A percentile compares a stretch with the other conserved stretches of the same genome.
Evolutionary conservation across 2,329 filamentous ascomycete species (phyloP).

Genomic region (Monosporascus sp.): DNA sequence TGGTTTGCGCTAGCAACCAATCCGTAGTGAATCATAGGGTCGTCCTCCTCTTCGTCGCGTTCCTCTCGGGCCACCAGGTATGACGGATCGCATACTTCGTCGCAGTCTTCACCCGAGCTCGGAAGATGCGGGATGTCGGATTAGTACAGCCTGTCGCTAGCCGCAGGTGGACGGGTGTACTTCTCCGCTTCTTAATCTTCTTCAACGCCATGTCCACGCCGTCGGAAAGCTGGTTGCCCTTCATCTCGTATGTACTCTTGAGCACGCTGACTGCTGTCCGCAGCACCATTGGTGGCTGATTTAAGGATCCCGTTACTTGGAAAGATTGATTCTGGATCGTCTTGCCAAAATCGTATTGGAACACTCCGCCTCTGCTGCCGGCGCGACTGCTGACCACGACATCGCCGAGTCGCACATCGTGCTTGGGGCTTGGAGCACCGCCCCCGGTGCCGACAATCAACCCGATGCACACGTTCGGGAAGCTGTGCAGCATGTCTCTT

Average conservation of each 20-base stretch:
- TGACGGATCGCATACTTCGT: slow-evolving; percentile 8
- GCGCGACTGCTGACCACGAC: slow-evolving; percentile 16
- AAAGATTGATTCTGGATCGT: slow-evolving; percentile 6
- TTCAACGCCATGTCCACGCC: slow-evolving; percentile 6
- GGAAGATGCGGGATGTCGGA: too few relatives aligned
- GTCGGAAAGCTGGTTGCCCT: slow-evolving; percentile 10
- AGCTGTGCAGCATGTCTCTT: slow-evolving; percentile 24
- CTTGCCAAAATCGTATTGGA: slow-evolving; percentile 21
- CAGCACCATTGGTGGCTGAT: slow-evolving; percentile 14
- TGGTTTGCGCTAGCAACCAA: slow-evolving; percentile 19
- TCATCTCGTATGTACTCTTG: slow-evolving; percentile 5
- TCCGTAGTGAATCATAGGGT: slow-evolving; percentile 18
- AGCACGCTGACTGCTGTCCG: slow-evolving; percentile 13
- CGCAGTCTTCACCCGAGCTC: slow-evolving; percentile 5
- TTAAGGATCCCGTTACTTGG: slow-evolving; percentile 10
- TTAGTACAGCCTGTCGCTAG: too few relatives aligned
- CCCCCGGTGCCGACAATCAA: slow-evolving; percentile 40
- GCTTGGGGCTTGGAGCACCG: slow-evolving; percentile 9
- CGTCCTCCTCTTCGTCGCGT: slow-evolving; percentile 1
- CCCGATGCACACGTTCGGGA: slow-evolving; percentile 29
- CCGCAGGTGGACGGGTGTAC: too few relatives aligned
- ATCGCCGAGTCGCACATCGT: slow-evolving; percentile 18
- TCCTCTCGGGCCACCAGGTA: slow-evolving; percentile 1
- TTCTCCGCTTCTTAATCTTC: too few relatives aligned
- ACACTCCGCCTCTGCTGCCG: slow-evolving; percentile 11